Evolutionary conservation across 345 rosid species (phyloP).

Genomic region (Salix dunnii): DNA sequence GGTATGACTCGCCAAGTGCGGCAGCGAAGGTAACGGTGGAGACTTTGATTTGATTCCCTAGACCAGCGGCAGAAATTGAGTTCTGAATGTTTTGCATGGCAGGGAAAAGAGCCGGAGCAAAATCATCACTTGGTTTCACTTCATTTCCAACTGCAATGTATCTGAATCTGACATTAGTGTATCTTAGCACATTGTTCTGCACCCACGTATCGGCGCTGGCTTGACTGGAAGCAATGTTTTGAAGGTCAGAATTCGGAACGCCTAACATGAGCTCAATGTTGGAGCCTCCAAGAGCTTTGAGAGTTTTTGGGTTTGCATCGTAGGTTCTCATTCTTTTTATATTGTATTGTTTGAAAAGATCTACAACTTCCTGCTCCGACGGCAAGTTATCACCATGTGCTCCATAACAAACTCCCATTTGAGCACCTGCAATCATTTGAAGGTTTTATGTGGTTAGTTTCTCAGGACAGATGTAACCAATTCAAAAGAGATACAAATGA

Average conservation of each 20-base stretch:
- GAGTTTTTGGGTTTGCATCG: conserved; percentile 32
- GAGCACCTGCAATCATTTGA: not conserved
- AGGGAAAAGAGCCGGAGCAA: conserved; percentile 34
- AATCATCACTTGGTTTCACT: conserved; percentile 25
- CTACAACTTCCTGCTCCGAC: conserved; percentile 10
- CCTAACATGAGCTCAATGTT: conserved; percentile 48
- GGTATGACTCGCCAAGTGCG: conserved; percentile 34
- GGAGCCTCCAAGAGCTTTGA: conserved; percentile 49
- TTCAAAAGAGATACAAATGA: too few species aligned
- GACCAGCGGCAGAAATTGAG: conserved; percentile 23
- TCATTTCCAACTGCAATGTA: conserved; percentile 69
- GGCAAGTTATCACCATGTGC: conserved; percentile 19
- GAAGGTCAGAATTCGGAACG: conserved; percentile 36
- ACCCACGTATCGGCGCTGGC: conserved; percentile 47
- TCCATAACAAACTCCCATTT: conserved; percentile 25
- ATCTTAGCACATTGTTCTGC: conserved; percentile 34
- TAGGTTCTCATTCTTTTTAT: conserved; percentile 27
- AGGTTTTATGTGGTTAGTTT: too few species aligned
- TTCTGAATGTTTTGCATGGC: conserved; percentile 50
- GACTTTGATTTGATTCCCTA: conserved; percentile 42
- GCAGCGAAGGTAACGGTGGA: conserved; percentile 24
- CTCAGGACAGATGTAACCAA: too few species aligned
- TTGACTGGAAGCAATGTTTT: conserved; percentile 37
- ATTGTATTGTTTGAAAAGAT: conserved; percentile 10
- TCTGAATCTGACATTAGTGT: conserved; percentile 38